Evolutionary conservation across 2,329 filamentous ascomycete species (phyloP).

Genomic region (Cercospora nicotianae): DNA sequence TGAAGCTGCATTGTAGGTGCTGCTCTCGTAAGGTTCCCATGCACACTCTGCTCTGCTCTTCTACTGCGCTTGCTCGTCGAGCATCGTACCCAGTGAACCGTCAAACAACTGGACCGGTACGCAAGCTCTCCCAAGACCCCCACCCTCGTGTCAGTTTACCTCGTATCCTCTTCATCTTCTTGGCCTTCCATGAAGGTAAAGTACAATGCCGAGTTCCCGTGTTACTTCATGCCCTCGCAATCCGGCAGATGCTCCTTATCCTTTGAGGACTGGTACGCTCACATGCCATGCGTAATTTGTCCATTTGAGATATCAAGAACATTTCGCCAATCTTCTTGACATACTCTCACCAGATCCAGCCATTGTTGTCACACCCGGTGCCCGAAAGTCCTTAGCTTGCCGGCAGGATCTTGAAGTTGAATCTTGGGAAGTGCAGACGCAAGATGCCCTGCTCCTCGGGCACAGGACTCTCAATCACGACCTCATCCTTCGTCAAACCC

Average conservation of each 20-base stretch:
- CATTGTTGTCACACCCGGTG: background rate
- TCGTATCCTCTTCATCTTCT: background rate
- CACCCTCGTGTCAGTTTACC: background rate
- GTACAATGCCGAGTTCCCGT: background rate
- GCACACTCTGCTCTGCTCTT: background rate
- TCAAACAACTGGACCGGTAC: background rate
- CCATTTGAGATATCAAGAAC: background rate
- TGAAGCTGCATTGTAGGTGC: background rate
- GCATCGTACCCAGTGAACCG: background rate
- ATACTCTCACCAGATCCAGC: background rate
- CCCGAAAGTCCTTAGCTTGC: background rate
- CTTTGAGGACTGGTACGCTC: background rate
- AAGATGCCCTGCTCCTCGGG: constrained; percentile 17
- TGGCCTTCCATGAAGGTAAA: background rate
- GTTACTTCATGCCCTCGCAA: background rate
- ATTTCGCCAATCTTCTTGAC: background rate
- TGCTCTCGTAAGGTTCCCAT: background rate
- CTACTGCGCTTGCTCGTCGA: background rate
- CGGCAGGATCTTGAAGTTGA: constrained; percentile 26
- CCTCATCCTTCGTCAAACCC: constrained; percentile 22
- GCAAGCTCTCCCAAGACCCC: background rate
- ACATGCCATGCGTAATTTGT: background rate
- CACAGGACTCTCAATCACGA: constrained; percentile 20
- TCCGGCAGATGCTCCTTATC: background rate
- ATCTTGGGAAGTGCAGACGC: constrained; percentile 25